Evolutionary conservation across 2,329 filamentous ascomycete species (phyloP), one percentile per base, ranked within the genome.

Genomic region (Apiospora sp.): DNA sequence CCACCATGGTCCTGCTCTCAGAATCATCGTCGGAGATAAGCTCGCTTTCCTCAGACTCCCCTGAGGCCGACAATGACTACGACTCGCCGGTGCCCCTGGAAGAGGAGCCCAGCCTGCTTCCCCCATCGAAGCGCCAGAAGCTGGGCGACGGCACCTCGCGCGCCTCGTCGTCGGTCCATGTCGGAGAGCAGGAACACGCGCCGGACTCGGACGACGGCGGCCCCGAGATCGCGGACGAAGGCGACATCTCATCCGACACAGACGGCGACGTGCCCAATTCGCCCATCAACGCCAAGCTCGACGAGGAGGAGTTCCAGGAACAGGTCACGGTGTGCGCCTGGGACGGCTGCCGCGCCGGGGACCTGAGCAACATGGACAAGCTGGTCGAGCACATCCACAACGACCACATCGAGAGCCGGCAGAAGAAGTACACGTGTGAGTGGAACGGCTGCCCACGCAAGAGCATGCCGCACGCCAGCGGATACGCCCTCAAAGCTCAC

Each of bases 351-450:
- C 85, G 86, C 54, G 90, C 87, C 3, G 92, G 91, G 51, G 93
- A 95, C 78, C 83, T 94, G 76, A 88, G 90, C 22, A 93, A 95
- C 79, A 96, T 96, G 93, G 93, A 96, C 82, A 90, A 86, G 75
- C 83, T 96, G 61, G 93, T 96, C 58, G 90, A 93, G 77, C 93
- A 96, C 79, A 93, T 96, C 73, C 96, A 98, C 83, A 93, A 95
- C 79, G 94, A 96, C 73, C 96, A 99, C 83, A 98, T 98, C 79
- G 94, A 96, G 80, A 94, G 92, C 74, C 91, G 95, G 71, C 94
- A 96, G 84, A 98, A 97, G 84, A 98, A 96, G 82, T 98, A 98
- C 82, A 95, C 94, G n/a, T 99, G 96, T 84, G 96, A 98, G 84
- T 99, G 96, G 96, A 91, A 90, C 73, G 96, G 96, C 76, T 99